Conservation (phyloP, 177 flowering plant genomes). For the Tripterygium wilfordii region DNA sequence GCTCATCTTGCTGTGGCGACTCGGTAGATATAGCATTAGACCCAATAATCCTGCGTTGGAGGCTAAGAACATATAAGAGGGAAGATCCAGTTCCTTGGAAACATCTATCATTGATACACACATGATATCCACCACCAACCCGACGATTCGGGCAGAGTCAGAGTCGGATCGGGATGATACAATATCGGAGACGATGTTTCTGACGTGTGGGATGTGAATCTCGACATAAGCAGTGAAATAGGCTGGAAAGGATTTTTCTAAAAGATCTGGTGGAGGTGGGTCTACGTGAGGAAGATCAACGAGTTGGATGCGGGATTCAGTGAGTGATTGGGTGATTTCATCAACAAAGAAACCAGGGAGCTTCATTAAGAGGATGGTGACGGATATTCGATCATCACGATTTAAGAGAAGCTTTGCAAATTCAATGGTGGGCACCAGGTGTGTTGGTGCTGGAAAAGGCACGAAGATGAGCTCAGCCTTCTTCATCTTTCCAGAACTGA, state of each 20-base stretch:
- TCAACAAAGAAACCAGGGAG: neutral
- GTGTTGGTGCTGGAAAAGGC: constrained; percentile 16
- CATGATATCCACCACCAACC: constrained; percentile 15
- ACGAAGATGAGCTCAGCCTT: constrained; percentile 21
- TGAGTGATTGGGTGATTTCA: constrained; percentile 7
- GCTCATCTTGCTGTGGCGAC: neutral
- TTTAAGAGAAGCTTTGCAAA: constrained; percentile 14
- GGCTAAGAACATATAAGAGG: constrained; percentile 16
- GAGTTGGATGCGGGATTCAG: constrained; percentile 9
- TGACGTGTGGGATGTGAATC: constrained; percentile 6
- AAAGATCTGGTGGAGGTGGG: constrained; percentile 9
- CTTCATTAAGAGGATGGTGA: constrained; percentile 21
- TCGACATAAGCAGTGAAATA: constrained; percentile 9
- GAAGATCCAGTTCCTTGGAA: constrained; percentile 6
- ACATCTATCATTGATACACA: constrained; percentile 12
- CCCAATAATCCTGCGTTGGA: constrained; percentile 9
- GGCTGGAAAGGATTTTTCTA: neutral
- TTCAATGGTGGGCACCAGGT: constrained; percentile 19
- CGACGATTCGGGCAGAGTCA: constrained; percentile 6
- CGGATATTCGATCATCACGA: constrained; percentile 10
- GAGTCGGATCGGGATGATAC: neutral
- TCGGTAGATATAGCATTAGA: constrained; percentile 18
- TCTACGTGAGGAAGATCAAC: constrained; percentile 12
- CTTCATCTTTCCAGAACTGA: constrained; percentile 13
- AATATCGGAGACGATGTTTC: neutral